Base-by-base conservation (phyloP, 1,284 basidiomycete genomes). In the Retiboletus fuscus region DNA sequence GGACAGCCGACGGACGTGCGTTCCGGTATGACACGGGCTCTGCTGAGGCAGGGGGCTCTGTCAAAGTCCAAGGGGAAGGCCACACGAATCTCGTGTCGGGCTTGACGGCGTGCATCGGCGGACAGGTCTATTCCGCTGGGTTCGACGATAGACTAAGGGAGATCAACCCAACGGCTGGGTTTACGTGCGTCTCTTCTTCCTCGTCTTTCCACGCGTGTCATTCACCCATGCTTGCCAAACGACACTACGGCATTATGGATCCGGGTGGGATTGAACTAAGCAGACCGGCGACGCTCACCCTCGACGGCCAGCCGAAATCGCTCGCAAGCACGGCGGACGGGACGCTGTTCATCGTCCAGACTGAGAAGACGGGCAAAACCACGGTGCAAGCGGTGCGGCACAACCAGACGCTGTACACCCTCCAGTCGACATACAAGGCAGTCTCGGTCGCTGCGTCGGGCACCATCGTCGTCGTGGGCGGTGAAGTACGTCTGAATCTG, bases 1-100 rank as follows among this genome's bases (percentile, higher is more conserved):
- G 96, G 20, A 92, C 93, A 1, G 94, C 95, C 28, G 95, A 97
- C 75, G 97, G 97, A 1, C 89, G 93, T 12, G 84, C 94, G 4
- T 87, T 94, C 69, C 87, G 90, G 3, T 95, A 93, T 79, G 84
- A 89, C 5, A 82, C 84, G 3, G 80, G 85, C 3, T 80, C 82
- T 3, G 61, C 63, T 5, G 71, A 76, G 26, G 24, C 44, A 5
- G 69, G 55, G 0, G 61, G 66, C 47, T 34, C 90, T 34, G 80
- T 82, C 15, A 81, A 84, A 28, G 80, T 96, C 1, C 78, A 83
- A 41, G 96, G 96, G 4, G 83, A 87, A 1, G 90, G 92, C 0
- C 96, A 97, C 81, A 85, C 90, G 6, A 94, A 87, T 61, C 85
- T 93, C 62, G 89, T 99, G 34, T 87, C 92, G 0, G 92, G 89